Conservation (phyloP, 2,329 filamentous ascomycete species). For the Botrytis cinerea region DNA sequence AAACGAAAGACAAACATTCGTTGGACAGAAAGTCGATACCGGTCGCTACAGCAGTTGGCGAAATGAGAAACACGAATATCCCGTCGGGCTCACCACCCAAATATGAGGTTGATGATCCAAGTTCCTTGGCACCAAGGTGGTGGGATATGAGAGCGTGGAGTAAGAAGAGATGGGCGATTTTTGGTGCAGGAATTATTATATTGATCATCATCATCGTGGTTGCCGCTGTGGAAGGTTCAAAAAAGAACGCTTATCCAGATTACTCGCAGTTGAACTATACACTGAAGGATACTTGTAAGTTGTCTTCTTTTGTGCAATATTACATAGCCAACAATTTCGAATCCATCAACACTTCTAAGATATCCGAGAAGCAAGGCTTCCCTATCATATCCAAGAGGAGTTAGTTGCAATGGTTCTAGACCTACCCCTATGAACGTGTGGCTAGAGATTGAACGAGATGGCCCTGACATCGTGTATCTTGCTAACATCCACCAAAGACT, state of each 20-base stretch:
- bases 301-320: neutral
- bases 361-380: neutral
- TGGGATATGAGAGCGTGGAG: conserved; percentile 57
- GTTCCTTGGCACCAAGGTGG: conserved; percentile 35
- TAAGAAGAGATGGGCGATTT: conserved; percentile 51
- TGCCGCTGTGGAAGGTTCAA: conserved; percentile 44
- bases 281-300: conserved; percentile 46
- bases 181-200: conserved; percentile 43
- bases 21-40: conserved; percentile 12
- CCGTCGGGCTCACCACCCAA: conserved; percentile 27
- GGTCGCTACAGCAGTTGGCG: conserved; percentile 26
- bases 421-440: neutral
- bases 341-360: neutral
- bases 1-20: conserved; percentile 2
- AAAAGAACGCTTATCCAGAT: conserved; percentile 47
- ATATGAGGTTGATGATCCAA: conserved; percentile 32
- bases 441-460: neutral
- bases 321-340: neutral
- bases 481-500: conserved; percentile 34
- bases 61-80: conserved; percentile 25
- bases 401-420: neutral
- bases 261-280: conserved; percentile 46
- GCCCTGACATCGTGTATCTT: neutral
- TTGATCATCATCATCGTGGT: conserved; percentile 53
- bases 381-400: neutral